These are phyloP conservation scores for Euphrasia confusa DNA, from an alignment of 257 asterid genomes.

Conservation along the genomic window DNA sequence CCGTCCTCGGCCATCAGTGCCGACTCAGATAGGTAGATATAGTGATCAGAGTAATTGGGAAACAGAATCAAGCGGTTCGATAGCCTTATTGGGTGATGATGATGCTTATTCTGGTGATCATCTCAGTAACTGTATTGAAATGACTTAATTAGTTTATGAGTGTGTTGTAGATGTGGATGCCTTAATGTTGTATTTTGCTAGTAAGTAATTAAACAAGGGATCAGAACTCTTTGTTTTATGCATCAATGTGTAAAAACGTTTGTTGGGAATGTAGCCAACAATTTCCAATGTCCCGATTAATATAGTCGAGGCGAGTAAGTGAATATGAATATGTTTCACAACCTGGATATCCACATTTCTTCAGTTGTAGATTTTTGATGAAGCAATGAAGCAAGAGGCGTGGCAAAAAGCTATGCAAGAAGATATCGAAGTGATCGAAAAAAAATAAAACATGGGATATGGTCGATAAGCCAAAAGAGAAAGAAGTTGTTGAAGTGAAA, in stretches of 20 bases:
- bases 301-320: too few relatives aligned
- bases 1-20: conserved; percentile 13
- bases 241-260: too few relatives aligned
- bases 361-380: too few relatives aligned
- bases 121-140: not conserved
- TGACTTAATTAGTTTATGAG: not conserved
- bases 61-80: conserved; percentile 15
- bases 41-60: conserved; percentile 1
- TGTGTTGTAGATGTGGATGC: too few relatives aligned
- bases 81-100: conserved; percentile 12
- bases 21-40: not conserved
- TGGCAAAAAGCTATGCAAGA: not conserved
- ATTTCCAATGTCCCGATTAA: too few relatives aligned
- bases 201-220: too few relatives aligned
- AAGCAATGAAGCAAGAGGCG: not conserved
- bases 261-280: too few relatives aligned
- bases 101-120: not conserved
- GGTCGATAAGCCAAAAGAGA: not conserved
- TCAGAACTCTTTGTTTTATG: too few relatives aligned
- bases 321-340: too few relatives aligned
- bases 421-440: not conserved
- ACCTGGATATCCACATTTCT: too few relatives aligned
- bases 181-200: too few relatives aligned
- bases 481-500: not conserved
- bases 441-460: not conserved